Percentiles rank a stretch among this genome's conserved stretches.
Conservation (phyloP, 805 yeast species). For the Starmerella sirachaensis region DNA sequence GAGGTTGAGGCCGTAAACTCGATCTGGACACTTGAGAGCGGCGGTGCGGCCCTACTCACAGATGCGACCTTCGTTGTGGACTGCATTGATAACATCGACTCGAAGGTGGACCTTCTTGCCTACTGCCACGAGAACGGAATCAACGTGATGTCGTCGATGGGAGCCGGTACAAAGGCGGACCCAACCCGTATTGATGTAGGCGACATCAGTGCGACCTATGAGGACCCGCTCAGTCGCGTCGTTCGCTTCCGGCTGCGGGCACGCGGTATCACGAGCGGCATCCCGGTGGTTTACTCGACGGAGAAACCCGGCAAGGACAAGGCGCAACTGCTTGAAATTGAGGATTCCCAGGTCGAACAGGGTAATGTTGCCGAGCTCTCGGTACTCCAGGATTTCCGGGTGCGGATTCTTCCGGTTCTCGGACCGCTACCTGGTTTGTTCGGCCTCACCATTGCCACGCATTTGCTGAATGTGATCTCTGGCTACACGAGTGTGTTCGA, state of each 20-base stretch:
- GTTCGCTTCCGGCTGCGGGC: conserved; percentile 75
- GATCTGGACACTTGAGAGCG: conserved; percentile 55
- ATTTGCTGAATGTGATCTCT: conserved; percentile 62
- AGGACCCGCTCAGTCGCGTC: conserved; percentile 81
- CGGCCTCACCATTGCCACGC: conserved; percentile 81
- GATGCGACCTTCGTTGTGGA: conserved; percentile 78
- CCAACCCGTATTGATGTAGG: conserved; percentile 83
- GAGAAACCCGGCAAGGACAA: conserved; percentile 96
- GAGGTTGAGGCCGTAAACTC: conserved; percentile 64
- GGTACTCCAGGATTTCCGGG: conserved; percentile 81
- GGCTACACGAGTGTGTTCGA: conserved; percentile 54
- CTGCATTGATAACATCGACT: conserved; percentile 92
- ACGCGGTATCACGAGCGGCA: conserved; percentile 61
- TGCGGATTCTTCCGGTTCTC: conserved; percentile 84
- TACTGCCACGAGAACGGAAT: conserved; percentile 51
- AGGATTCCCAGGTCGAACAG: conserved; percentile 65
- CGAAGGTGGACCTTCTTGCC: conserved; percentile 82
- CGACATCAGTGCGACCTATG: conserved; percentile 81
- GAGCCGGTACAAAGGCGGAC: conserved; percentile 94
- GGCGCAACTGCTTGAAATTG: conserved; percentile 74
- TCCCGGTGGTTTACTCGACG: conserved; percentile 81
- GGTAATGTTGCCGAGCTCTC: conserved; percentile 81
- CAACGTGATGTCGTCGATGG: conserved; percentile 82
- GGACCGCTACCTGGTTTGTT: conserved; percentile 97
- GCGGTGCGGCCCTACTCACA: conserved; percentile 46